Conservation (phyloP, 768 basidiomycete genomes). For the Strobilomyces dryophilus region DNA sequence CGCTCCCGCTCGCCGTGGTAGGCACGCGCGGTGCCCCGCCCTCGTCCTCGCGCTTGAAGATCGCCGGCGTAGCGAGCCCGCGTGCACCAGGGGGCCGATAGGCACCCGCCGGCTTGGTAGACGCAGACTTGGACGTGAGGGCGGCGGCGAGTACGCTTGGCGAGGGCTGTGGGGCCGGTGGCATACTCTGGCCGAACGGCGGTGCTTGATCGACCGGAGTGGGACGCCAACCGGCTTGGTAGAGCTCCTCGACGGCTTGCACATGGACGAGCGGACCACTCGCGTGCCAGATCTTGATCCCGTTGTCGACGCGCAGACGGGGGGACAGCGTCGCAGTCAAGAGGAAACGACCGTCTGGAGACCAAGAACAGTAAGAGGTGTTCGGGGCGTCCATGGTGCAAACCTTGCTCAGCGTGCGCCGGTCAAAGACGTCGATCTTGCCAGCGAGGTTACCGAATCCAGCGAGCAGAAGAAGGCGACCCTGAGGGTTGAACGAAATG, state of each 20-base stretch:
- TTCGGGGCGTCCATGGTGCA: constrained; percentile 85
- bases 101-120: constrained; percentile 73
- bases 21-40: constrained; percentile 59
- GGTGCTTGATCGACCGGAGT: constrained; percentile 60
- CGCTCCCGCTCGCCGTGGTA: constrained; percentile 41
- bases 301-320: constrained; percentile 93
- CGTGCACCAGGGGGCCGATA: constrained; percentile 94
- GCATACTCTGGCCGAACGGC: constrained; percentile 63
- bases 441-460: constrained; percentile 98
- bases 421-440: constrained; percentile 88
- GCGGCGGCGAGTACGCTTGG: constrained; percentile 50
- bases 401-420: constrained; percentile 77
- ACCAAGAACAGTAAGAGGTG: constrained; percentile 94
- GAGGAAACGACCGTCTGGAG: constrained; percentile 87
- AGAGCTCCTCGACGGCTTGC: constrained; percentile 82
- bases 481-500: constrained; percentile 92
- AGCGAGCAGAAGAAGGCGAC: constrained; percentile 80
- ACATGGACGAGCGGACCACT: constrained; percentile 82
- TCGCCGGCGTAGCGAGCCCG: constrained; percentile 80
- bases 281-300: constrained; percentile 95
- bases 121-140: constrained; percentile 49
- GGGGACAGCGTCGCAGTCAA: constrained; percentile 96
- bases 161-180: constrained; percentile 62
- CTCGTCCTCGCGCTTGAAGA: constrained; percentile 91
- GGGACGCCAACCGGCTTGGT: constrained; percentile 85